These are phyloP conservation scores for Hepatocystis sp. DNA, from an alignment of 169 alveolate species.

Conservation along the genomic window DNA sequence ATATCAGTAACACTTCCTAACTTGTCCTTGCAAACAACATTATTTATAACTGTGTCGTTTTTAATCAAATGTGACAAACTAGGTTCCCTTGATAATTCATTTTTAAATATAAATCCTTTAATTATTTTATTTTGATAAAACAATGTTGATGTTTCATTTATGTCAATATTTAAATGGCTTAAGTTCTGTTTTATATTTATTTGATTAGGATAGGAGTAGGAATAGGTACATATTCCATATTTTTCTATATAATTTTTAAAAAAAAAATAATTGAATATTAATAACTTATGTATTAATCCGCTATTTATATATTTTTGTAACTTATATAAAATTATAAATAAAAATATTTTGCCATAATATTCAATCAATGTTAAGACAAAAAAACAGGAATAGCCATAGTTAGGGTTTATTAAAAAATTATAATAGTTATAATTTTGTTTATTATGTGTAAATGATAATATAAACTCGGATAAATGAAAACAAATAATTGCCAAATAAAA, in stretches of 20 bases:
- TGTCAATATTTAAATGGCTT: too few species aligned
- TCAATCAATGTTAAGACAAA: conserved; percentile 45
- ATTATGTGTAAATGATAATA: conserved; percentile 50
- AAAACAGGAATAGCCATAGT: conserved; percentile 30
- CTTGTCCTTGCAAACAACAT: too few species aligned
- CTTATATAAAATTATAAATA: conserved; percentile 6
- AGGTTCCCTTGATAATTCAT: too few species aligned
- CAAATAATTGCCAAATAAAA: conserved; percentile 19
- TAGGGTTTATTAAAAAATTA: conserved; percentile 57
- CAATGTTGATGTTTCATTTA: too few species aligned
- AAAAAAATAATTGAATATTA: conserved; percentile 44
- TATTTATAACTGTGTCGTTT: too few species aligned
- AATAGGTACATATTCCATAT: conserved; percentile 7
- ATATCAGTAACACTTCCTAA: too few species aligned
- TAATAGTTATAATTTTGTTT: conserved; percentile 36
- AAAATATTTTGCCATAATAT: conserved; percentile 48
- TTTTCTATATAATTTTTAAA: conserved; percentile 12
- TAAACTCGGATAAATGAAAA: conserved; percentile 64
- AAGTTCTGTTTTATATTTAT: not conserved
- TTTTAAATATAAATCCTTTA: too few species aligned
- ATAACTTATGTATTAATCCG: conserved; percentile 9
- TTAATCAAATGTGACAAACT: too few species aligned
- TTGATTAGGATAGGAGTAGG: conserved; percentile 27
- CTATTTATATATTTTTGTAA: conserved; percentile 36
- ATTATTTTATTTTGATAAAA: not conserved